These are phyloP conservation scores for Ulmus americana DNA, from an alignment of 331 rosid species.

Conservation along the genomic window DNA sequence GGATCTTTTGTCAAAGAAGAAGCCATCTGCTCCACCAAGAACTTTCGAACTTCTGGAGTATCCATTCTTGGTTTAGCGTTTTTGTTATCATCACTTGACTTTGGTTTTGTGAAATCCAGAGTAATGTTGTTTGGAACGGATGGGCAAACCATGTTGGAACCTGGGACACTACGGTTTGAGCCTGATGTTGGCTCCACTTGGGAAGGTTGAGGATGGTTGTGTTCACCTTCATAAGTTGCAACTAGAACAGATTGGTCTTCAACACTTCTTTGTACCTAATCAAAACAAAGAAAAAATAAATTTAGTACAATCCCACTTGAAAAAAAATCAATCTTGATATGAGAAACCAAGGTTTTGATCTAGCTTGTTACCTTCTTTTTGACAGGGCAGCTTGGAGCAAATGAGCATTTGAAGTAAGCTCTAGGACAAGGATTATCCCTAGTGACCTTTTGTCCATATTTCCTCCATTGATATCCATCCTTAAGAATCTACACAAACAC, in stretches of 20 bases:
- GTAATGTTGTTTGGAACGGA: conserved; percentile 37
- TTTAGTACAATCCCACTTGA: background rate
- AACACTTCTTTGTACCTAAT: conserved; percentile 90
- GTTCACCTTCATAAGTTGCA: conserved; percentile 98
- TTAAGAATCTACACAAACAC: conserved; percentile 58
- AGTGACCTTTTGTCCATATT: conserved; percentile 96
- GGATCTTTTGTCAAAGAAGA: conserved; percentile 94
- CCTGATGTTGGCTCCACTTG: conserved; percentile 53
- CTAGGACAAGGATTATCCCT: conserved; percentile 97
- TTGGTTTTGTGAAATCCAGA: conserved; percentile 57
- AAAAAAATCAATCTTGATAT: background rate
- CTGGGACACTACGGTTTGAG: conserved; percentile 39
- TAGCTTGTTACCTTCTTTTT: conserved; percentile 69
- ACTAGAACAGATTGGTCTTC: conserved; percentile 83
- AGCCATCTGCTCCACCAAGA: conserved; percentile 93
- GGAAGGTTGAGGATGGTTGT: conserved; percentile 65
- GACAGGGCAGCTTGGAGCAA: conserved; percentile 96
- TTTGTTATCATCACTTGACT: conserved; percentile 35
- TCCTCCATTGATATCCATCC: conserved; percentile 98
- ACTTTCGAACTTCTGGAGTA: conserved; percentile 48
- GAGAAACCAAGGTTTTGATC: background rate
- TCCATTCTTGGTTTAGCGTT: conserved; percentile 34
- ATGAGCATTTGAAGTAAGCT: conserved; percentile 98
- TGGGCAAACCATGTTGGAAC: conserved; percentile 36
- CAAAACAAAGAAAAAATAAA: conserved; percentile 21